Percentiles rank a stretch among this genome's conserved stretches.
Conservation (phyloP, 352 stramenopile species). For the Globisporangium lucens region DNA sequence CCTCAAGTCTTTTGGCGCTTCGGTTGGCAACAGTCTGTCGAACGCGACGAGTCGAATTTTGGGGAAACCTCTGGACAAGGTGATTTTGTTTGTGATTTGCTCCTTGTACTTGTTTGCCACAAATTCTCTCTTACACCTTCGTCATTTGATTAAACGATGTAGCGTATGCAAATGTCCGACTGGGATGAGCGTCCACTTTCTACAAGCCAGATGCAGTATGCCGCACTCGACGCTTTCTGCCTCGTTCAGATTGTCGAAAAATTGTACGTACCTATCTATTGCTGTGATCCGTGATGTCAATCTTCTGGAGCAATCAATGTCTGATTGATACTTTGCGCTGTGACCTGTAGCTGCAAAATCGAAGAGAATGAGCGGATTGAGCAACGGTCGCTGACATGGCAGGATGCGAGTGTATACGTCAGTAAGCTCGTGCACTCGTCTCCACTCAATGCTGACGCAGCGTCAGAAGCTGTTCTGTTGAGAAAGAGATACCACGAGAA, state of each 20-base stretch:
- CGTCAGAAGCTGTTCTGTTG: conserved; percentile 24
- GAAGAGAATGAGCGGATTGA: conserved; percentile 4
- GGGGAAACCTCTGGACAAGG: conserved; percentile 64
- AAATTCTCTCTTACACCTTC: background rate
- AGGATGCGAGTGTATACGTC: conserved; percentile 17
- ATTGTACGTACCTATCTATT: conserved; percentile 28
- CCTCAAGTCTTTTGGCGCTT: conserved; percentile 25
- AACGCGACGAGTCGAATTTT: conserved; percentile 35
- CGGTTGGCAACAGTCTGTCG: conserved; percentile 42
- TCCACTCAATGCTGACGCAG: conserved; percentile 23
- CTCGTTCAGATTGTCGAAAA: conserved; percentile 56
- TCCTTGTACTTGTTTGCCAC: background rate
- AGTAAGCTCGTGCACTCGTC: conserved; percentile 26
- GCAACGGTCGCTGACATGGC: conserved; percentile 8
- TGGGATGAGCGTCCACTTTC: conserved; percentile 62
- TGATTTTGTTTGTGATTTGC: conserved; percentile 12
- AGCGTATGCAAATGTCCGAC: conserved; percentile 71
- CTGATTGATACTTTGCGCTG: background rate
- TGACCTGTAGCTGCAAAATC: background rate
- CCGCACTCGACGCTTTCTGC: conserved; percentile 60
- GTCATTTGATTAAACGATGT: background rate
- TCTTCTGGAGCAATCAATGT: background rate
- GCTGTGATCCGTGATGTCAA: background rate
- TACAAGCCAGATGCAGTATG: conserved; percentile 45
- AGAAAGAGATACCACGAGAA: conserved; percentile 31